Percentiles rank a stretch among this genome's conserved stretches.
These are phyloP conservation scores for Combretum micranthum DNA, from an alignment of 345 rosid genomes.

Conservation along the genomic window DNA sequence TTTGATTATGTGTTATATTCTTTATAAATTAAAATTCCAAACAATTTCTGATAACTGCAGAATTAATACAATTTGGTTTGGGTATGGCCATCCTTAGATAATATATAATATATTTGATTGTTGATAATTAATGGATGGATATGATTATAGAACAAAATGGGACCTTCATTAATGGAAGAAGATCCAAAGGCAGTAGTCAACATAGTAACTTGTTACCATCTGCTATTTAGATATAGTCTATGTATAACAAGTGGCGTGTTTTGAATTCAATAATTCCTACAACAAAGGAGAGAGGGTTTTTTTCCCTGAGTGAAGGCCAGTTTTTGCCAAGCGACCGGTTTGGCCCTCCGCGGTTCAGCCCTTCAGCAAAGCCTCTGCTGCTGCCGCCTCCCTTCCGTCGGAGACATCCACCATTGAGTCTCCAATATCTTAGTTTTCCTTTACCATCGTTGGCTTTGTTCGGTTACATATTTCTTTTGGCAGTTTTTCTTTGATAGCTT, in stretches of 20 bases:
- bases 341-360: background rate
- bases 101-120: too few relatives aligned
- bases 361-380: constrained; percentile 4
- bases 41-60: too few relatives aligned
- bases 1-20: too few relatives aligned
- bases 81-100: too few relatives aligned
- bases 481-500: background rate
- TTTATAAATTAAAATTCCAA: too few relatives aligned
- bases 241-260: constrained; percentile 11
- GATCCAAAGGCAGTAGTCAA: too few relatives aligned
- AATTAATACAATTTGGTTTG: too few relatives aligned
- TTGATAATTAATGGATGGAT: background rate
- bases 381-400: background rate
- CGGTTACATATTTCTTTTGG: background rate
- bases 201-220: too few relatives aligned
- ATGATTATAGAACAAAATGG: background rate
- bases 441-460: background rate
- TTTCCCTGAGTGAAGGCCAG: background rate
- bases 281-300: constrained; percentile 3
- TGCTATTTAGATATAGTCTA: background rate
- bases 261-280: constrained; percentile 8
- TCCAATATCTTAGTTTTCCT: too few relatives aligned
- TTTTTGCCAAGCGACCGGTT: background rate
- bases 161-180: background rate
- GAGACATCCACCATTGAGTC: too few relatives aligned